These are phyloP conservation scores for Cornus controversa DNA, from an alignment of 148 eudicot genomes.

Conservation along the genomic window DNA sequence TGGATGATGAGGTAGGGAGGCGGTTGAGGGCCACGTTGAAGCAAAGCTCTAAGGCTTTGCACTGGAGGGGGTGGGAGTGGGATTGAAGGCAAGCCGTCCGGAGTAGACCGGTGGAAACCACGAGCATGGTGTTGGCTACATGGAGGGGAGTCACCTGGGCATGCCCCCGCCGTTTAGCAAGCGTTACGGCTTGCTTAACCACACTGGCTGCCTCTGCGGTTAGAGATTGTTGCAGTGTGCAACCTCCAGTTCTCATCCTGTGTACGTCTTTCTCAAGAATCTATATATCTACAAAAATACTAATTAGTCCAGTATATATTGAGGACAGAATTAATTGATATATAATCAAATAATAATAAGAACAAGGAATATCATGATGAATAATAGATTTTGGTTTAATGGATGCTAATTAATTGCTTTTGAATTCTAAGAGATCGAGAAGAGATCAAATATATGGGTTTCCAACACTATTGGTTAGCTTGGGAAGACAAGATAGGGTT, in stretches of 20 bases:
- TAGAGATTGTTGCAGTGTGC: constrained; percentile 72
- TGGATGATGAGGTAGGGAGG: constrained; percentile 52
- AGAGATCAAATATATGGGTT: neutral
- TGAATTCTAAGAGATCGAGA: too few relatives aligned
- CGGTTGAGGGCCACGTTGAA: constrained; percentile 95
- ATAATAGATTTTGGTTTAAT: too few relatives aligned
- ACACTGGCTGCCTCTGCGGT: constrained; percentile 62
- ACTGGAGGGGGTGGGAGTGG: constrained; percentile 80
- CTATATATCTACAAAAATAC: neutral
- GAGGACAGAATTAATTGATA: neutral
- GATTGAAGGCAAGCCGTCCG: constrained; percentile 78
- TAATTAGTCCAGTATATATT: neutral
- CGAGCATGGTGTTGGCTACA: constrained; percentile 77
- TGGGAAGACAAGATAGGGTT: neutral
- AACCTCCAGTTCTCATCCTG: constrained; percentile 70
- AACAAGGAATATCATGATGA: neutral
- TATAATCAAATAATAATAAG: neutral
- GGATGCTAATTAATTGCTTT: too few relatives aligned
- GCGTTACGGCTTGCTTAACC: constrained; percentile 70
- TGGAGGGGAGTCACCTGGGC: constrained; percentile 95
- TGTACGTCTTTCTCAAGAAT: neutral
- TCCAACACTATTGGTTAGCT: neutral
- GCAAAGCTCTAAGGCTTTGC: constrained; percentile 88
- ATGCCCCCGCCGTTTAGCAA: constrained; percentile 71
- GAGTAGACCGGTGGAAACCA: constrained; percentile 54